These are phyloP conservation scores for Floccularia luteovirens DNA, from an alignment of 768 basidiomycete genomes.

Conservation along the genomic window DNA sequence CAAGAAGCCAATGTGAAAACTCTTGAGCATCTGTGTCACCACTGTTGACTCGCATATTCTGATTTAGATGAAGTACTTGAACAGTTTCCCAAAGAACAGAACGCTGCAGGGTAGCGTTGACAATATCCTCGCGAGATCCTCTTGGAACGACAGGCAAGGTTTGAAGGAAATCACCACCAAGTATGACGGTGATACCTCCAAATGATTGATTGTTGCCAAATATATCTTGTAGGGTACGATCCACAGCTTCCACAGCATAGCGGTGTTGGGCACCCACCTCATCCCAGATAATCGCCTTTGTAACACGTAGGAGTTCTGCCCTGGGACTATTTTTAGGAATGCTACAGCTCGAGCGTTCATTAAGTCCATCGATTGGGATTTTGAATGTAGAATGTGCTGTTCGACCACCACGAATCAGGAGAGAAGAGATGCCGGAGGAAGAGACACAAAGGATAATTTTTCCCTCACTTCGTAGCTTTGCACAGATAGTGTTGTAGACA, in stretches of 20 bases:
- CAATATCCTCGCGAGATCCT: slow-evolving; percentile 28
- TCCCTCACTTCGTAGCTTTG: slow-evolving; percentile 14
- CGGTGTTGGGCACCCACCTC: slow-evolving; percentile 30
- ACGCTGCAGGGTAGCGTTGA: slow-evolving; percentile 20
- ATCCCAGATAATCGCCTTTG: slow-evolving; percentile 35
- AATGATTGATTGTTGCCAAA: slow-evolving; percentile 16
- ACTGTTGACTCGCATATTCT: slow-evolving; percentile 30
- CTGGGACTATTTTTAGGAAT: slow-evolving; percentile 22
- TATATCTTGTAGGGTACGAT: slow-evolving; percentile 25
- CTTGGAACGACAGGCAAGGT: slow-evolving; percentile 33
- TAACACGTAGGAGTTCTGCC: slow-evolving; percentile 20
- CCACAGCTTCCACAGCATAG: slow-evolving; percentile 29
- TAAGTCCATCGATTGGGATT: slow-evolving; percentile 28
- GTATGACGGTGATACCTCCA: slow-evolving; percentile 30
- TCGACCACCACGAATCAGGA: slow-evolving; percentile 32
- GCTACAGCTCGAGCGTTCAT: slow-evolving; percentile 18
- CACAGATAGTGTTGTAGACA: slow-evolving; percentile 26
- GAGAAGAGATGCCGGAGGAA: slow-evolving; percentile 41
- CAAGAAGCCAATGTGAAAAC: slow-evolving; percentile 28
- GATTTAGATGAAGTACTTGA: slow-evolving; percentile 16
- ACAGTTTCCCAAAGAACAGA: slow-evolving; percentile 28
- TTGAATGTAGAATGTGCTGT: slow-evolving; percentile 43
- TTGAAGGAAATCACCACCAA: slow-evolving; percentile 40
- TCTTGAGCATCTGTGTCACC: slow-evolving; percentile 11
- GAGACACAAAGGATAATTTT: slow-evolving; percentile 37